Evolutionary conservation across 2,329 filamentous ascomycete species (phyloP), one percentile per base, ranked within the genome.

Genomic region (Myriangium duriaei): DNA sequence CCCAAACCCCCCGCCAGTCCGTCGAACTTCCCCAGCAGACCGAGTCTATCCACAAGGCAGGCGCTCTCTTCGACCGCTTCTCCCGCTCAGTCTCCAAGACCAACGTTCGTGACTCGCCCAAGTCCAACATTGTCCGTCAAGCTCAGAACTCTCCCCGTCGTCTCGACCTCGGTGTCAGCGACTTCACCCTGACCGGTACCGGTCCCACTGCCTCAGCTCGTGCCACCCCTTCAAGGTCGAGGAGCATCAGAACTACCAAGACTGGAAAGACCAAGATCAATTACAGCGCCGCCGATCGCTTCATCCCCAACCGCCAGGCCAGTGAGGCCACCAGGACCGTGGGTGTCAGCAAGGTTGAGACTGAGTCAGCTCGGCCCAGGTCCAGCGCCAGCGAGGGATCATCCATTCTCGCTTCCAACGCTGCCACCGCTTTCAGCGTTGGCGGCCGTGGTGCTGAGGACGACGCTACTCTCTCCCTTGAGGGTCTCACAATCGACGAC

Each of bases 251-350:
- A 42, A 55, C 54, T 18, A 54, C 54, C 39, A 58, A 58, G 50
- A 62, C 66, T 17, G 60, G 61, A 54, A 92, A 92, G 73, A 88
- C 82, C 11, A 79, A 75, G 40, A 64, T 72, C 51, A 57, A 67
- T 48, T 59, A 60, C 52, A 57, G 51, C 34, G 54, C 56, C 31
- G 85, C 79, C 28, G 91, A 98, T 60, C 79, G 91, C 37, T 98
- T 96, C 68, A 96, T 98, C 49, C 88, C 91, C 49, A 95, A 93
- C 68, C 81, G 91, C 19, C 74, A 73, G 34, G 82, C 87, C 47
- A 94, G 87, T 67, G 91, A 92, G 37, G 87, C 81, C 40, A 81
- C 94, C 55, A 71, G 79, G 54, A 86, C 86, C 49, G 73, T 73
- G 42, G 84, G 85, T 44, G 80, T 84, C 38, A 78, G 77, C 46